Conservation (phyloP, 2,329 filamentous ascomycete species). For the Blastomyces gilchristii region DNA sequence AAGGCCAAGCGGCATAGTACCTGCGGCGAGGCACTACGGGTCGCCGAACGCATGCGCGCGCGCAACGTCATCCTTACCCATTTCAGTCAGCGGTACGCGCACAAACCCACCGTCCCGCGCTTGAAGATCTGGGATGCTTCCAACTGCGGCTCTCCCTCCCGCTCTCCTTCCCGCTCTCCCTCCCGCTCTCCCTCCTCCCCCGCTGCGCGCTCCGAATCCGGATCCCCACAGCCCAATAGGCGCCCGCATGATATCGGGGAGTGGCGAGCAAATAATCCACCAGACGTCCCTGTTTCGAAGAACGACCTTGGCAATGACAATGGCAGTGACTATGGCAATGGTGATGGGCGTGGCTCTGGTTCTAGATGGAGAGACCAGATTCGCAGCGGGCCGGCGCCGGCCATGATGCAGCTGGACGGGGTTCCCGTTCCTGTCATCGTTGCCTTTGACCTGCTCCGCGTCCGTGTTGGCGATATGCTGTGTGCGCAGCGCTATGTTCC, state of each 20-base stretch:
- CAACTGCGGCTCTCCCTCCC: neutral
- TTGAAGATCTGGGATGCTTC: neutral
- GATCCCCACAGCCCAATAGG: neutral
- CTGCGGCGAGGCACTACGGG: constrained; percentile 68
- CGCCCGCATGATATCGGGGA: neutral
- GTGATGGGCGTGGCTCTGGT: neutral
- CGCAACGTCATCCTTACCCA: constrained; percentile 77
- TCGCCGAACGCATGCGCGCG: constrained; percentile 70
- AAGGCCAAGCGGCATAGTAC: constrained; percentile 84
- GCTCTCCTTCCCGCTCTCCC: neutral
- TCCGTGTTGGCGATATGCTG: constrained; percentile 50
- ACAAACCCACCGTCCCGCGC: constrained; percentile 2
- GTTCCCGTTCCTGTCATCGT: constrained; percentile 46
- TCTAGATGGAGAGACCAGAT: neutral
- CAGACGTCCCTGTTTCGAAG: neutral
- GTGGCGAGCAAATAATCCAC: neutral
- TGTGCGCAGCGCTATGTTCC: constrained; percentile 48
- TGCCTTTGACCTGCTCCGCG: constrained; percentile 55
- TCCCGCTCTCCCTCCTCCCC: neutral
- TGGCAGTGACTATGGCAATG: neutral
- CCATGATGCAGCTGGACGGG: constrained; percentile 11
- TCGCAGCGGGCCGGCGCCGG: neutral
- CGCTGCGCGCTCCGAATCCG: neutral
- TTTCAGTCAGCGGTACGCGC: constrained; percentile 76
- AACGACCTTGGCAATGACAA: neutral